Evolutionary conservation across 306 rosid genomes (phyloP), one percentile per base, ranked within the genome.

Genomic region (Rosa lucieae): DNA sequence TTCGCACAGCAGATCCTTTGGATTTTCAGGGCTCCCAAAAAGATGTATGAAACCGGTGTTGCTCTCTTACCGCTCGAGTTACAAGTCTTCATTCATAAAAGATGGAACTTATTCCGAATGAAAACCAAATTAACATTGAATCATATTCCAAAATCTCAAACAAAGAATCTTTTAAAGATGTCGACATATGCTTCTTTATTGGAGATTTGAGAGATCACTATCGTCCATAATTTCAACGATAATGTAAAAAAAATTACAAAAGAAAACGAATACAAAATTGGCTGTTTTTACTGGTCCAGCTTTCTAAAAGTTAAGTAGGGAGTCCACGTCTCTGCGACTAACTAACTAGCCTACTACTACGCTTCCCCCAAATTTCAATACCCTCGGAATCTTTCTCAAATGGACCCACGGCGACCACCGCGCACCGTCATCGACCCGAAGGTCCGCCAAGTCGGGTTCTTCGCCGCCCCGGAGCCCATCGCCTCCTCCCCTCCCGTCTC

Each of bases 401-500:
- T 94, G 98, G 96, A 92, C 69, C 62, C 85, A 75, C 90, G 89
- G 80, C 95, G 91, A 15, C 69, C 76, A 48, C 82, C 89, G 29
- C 89, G 93, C 51, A 42, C 84, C 1, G 80, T 83, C 40, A 80
- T 72, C 74, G 93, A 91, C 75, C 98, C 95, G 10, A 91, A 87
- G 80, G 80, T 93, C 53, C 90, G 93, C n/a, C 92, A 80, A 71
- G 94, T 94, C 21, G 98, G 94, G 10, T 92, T 92, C 87, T 86
- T 86, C 82, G 86, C 95, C 70, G 73, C 86, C 6, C 87, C 96
- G 72, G 84, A 83, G 1, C 59, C 81, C 7, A 74, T 81, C 35
- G 56, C 65, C 20, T 49, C 89, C 32, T 76, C 84, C 70, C 67
- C 87, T 59, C 83, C 91, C 1, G 82, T 79, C 23, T 29, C 86